Evolutionary conservation across 2,329 filamentous ascomycete species (phyloP).

Genomic region (Dendrostoma leiphaemia): DNA sequence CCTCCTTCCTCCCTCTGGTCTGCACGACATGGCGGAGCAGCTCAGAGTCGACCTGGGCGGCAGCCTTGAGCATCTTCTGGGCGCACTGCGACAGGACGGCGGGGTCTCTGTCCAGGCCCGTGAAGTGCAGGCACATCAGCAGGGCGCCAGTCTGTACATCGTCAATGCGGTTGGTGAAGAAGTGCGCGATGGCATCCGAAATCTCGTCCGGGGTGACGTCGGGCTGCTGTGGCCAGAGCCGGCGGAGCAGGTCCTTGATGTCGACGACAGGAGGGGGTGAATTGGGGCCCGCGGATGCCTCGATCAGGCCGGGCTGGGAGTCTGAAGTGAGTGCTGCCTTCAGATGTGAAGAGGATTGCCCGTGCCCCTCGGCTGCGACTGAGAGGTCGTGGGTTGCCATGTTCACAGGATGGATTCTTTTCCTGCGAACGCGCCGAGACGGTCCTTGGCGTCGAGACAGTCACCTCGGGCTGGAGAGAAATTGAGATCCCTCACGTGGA

Average conservation of each 20-base stretch:
- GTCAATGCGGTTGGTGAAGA: slow-evolving; percentile 89
- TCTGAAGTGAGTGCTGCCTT: neutral
- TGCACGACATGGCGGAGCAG: slow-evolving; percentile 61
- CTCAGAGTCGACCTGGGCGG: slow-evolving; percentile 66
- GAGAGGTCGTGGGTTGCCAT: neutral
- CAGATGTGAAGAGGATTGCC: neutral
- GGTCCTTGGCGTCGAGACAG: no score
- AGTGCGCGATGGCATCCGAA: slow-evolving; percentile 82
- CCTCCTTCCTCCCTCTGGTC: slow-evolving; percentile 61
- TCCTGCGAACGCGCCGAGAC: no score
- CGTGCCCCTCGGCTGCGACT: neutral
- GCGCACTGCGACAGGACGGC: slow-evolving; percentile 87
- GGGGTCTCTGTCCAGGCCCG: slow-evolving; percentile 76
- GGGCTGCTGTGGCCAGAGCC: slow-evolving; percentile 58
- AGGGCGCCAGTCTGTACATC: slow-evolving; percentile 84
- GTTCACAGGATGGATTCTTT: neutral
- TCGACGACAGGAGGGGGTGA: slow-evolving; percentile 36
- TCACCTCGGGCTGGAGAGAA: no score
- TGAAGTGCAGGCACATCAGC: slow-evolving; percentile 89
- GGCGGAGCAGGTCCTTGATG: slow-evolving; percentile 71
- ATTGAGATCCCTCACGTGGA: no score
- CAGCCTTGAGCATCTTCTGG: slow-evolving; percentile 77
- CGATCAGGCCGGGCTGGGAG: slow-evolving; percentile 15
- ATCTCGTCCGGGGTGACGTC: slow-evolving; percentile 75
- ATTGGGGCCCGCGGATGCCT: slow-evolving; percentile 2